Conservation (phyloP, 768 basidiomycete genomes). For the Phaffia tasmanica region DNA sequence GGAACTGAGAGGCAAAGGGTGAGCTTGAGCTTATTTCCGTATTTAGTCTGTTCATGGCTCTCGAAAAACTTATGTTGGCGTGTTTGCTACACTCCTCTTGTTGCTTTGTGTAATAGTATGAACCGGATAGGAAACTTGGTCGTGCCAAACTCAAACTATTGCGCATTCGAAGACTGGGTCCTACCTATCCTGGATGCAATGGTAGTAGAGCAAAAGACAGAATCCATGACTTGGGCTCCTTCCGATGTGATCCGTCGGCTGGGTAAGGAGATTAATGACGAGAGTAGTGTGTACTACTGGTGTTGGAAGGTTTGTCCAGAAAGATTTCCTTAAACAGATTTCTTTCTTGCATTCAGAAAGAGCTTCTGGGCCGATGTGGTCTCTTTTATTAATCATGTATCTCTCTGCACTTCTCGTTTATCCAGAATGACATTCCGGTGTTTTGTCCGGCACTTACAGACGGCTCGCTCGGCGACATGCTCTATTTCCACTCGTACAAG, state of each 20-base stretch:
- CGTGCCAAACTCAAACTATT: constrained; percentile 97
- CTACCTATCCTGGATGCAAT: constrained; percentile 80
- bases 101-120: constrained; percentile 41
- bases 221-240: constrained; percentile 62
- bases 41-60: neutral
- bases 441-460: constrained; percentile 98
- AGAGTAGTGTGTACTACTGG: constrained; percentile 91
- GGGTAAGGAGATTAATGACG: constrained; percentile 94
- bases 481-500: constrained; percentile 79
- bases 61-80: neutral
- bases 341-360: neutral
- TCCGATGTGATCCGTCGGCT: constrained; percentile 80
- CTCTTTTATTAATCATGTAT: neutral
- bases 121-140: constrained; percentile 95
- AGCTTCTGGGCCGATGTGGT: neutral
- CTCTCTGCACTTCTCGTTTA: neutral
- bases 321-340: no score
- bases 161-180: constrained; percentile 99
- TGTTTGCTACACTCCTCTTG: neutral
- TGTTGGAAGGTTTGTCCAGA: constrained; percentile 80
- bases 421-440: constrained; percentile 91
- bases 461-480: constrained; percentile 96
- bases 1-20: constrained; percentile 65
- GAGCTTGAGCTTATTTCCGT: constrained; percentile 7
- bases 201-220: constrained; percentile 71